phyloP scores from a whole-genome alignment of 2,329 filamentous ascomycete species.

The Sclerotinia glacialis region DNA sequence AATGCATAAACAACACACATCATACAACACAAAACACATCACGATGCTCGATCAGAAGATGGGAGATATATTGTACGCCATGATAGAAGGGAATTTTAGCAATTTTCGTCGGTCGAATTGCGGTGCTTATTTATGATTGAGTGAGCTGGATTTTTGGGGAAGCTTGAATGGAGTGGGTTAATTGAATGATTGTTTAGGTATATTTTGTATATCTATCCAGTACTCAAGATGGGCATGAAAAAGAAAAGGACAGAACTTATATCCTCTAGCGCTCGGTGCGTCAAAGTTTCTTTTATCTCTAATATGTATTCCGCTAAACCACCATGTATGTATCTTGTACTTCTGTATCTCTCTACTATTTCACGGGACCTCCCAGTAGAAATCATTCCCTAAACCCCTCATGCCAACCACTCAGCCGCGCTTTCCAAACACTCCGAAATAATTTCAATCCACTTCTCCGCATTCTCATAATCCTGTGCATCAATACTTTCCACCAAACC shows the following conservation, averaged over 20 bases:
- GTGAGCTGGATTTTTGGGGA: too few relatives aligned
- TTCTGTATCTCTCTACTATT: not conserved
- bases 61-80: too few relatives aligned
- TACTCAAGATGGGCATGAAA: not conserved
- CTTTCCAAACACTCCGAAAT: slow-evolving; percentile 43
- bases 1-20: too few relatives aligned
- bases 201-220: not conserved
- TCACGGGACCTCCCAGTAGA: not conserved
- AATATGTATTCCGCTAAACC: not conserved
- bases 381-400: not conserved
- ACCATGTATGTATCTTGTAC: not conserved
- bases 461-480: slow-evolving; percentile 55
- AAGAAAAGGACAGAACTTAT: not conserved
- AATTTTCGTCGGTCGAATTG: too few relatives aligned
- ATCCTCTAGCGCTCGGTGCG: not conserved
- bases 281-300: not conserved
- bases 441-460: slow-evolving; percentile 57
- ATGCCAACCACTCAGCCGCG: not conserved
- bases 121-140: too few relatives aligned
- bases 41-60: too few relatives aligned
- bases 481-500: slow-evolving; percentile 63
- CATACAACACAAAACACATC: too few relatives aligned
- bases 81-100: too few relatives aligned
- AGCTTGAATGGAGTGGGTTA: too few relatives aligned
- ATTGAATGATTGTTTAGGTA: too few relatives aligned